phyloP scores from a whole-genome alignment of 345 rosid genomes.

The Lepidium africanum region DNA sequence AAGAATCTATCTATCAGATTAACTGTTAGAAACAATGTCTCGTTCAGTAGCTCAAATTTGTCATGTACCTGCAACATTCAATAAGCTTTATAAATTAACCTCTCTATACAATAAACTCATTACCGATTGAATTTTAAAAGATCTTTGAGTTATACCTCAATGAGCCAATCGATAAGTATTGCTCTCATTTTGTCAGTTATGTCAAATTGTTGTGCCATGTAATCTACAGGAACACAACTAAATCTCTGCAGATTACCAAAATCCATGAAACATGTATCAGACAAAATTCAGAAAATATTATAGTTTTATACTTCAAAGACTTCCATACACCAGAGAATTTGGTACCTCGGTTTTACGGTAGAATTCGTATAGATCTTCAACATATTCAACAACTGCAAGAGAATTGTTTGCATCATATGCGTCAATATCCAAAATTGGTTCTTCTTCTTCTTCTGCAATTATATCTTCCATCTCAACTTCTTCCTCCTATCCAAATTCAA shows the following conservation, averaged over 20 bases:
- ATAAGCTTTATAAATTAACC: neutral
- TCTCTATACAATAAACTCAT: neutral
- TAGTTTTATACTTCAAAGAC: neutral
- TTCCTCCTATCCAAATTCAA: constrained; percentile 37
- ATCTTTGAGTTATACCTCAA: constrained; percentile 50
- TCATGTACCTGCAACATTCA: constrained; percentile 42
- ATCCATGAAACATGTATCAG: neutral
- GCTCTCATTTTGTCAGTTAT: constrained; percentile 91
- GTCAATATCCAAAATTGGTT: constrained; percentile 67
- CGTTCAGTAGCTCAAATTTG: constrained; percentile 53
- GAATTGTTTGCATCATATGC: constrained; percentile 54
- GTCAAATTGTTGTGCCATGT: constrained; percentile 68
- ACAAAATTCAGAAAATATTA: neutral
- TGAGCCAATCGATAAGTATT: constrained; percentile 91
- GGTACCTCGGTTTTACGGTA: constrained; percentile 75
- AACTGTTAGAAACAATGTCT: constrained; percentile 49
- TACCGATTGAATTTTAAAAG: neutral
- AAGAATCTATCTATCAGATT: constrained; percentile 53
- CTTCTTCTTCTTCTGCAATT: constrained; percentile 28
- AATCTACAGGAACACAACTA: constrained; percentile 48
- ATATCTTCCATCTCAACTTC: constrained; percentile 85
- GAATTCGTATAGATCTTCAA: constrained; percentile 51
- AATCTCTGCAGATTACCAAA: constrained; percentile 37
- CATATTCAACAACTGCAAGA: constrained; percentile 68
- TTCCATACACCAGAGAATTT: neutral